phyloP scores from a whole-genome alignment of 2,329 filamentous ascomycete genomes.

The Pestalotiopsis fici region DNA sequence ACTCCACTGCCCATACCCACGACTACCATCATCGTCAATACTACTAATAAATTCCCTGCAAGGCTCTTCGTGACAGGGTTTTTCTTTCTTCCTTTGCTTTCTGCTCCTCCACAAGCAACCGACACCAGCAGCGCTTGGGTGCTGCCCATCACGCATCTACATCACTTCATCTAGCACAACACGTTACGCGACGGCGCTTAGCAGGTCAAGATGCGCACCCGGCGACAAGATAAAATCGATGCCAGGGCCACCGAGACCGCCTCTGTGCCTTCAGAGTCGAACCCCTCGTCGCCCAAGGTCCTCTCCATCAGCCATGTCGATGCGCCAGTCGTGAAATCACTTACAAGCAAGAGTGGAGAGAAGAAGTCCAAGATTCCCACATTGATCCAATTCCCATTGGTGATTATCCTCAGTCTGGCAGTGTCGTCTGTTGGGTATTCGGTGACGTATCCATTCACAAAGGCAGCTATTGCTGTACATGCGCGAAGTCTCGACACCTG shows the following conservation, averaged over 20 bases:
- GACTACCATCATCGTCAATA: neutral
- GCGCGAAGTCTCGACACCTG: constrained; percentile 65
- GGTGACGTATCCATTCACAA: constrained; percentile 58
- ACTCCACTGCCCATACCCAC: neutral
- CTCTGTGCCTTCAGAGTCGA: neutral
- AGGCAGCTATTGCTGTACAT: constrained; percentile 67
- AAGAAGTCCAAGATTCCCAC: constrained; percentile 40
- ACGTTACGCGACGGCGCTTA: neutral
- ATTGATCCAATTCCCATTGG: constrained; percentile 52
- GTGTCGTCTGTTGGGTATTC: constrained; percentile 68
- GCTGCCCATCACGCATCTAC: neutral
- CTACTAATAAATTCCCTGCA: neutral
- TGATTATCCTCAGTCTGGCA: constrained; percentile 56
- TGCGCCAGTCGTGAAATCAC: neutral
- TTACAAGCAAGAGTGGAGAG: neutral
- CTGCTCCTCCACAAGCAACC: neutral
- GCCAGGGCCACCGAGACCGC: neutral
- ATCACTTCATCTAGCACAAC: neutral
- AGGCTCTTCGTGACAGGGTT: neutral
- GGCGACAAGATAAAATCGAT: constrained; percentile 11
- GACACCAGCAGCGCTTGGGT: neutral
- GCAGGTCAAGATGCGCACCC: constrained; percentile 12
- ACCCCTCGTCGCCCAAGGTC: constrained; percentile 1
- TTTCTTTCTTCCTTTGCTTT: neutral
- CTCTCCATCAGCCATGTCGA: constrained; percentile 5